Evolutionary conservation across 306 rosid genomes (phyloP), one percentile per base, ranked within the genome.

Genomic region (Trichosanthes cucumerina): DNA sequence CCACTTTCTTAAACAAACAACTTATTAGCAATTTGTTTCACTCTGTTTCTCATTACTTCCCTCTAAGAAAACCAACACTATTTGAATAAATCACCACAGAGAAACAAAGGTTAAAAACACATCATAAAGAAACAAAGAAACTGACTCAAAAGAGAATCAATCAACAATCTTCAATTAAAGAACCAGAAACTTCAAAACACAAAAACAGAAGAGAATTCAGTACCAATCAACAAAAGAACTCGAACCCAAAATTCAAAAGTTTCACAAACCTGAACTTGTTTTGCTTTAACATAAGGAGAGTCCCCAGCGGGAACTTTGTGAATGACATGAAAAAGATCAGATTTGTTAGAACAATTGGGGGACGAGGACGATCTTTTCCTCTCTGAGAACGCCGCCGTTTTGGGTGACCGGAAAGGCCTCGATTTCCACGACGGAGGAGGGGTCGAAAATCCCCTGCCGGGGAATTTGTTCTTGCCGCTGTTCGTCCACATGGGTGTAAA

Each of bases 231-330:
- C 13, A 34, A 65, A 28, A 10, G 33, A 69, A 69, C 14, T 23
- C 52, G 12, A 43, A 69, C 34, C 56, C 21, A 4, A 44, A 76
- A 24, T 26, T 39, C 50, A 24, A 63, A 84, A 73, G 2, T 9
- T 58, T 24, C 1, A 9, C 80, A n/a, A 59, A 89, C 99, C 93
- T 95, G 97, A 91, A 92, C 97, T 47, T 95, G 97, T 75, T 95
- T 95, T 76, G 99, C 97, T 79, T 86, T 89, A 12, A 92, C 99
- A 58, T 92, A 95, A 3, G 99, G 97, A 24, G 99, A 92, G 81
- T 95, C 93, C 49, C 99, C 97, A 7, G 93, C 71, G 68, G 99
- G 97, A 9, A 95, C 96, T 85, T 95, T 95, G 60, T 95, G 91
- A 81, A 88, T 76, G 0, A 88, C 76, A 72, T 91, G 97, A 78